These are phyloP conservation scores for Tetrahymena malaccensis DNA, from an alignment of 73 alveolate species.

Conservation along the genomic window DNA sequence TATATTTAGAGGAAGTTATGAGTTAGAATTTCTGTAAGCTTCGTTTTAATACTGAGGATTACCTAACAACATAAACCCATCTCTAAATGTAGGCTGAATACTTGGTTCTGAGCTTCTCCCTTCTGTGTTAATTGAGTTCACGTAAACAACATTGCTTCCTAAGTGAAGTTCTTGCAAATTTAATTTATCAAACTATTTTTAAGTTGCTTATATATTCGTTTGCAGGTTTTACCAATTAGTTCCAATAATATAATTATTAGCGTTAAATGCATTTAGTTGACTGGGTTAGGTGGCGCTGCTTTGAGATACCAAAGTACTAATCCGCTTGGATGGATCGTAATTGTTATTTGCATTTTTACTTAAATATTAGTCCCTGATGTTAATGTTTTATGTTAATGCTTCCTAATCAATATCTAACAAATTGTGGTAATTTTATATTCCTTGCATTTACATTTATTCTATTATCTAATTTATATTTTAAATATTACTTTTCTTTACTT, in stretches of 20 bases:
- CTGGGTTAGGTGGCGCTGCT: not conserved
- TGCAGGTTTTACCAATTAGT: not conserved
- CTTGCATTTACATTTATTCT: not conserved
- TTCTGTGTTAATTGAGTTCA: not conserved
- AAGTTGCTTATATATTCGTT: not conserved
- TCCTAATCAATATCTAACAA: not conserved
- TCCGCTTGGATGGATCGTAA: not conserved
- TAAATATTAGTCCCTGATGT: not conserved
- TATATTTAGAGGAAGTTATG: not conserved
- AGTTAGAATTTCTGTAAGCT: not conserved
- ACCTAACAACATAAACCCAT: not conserved
- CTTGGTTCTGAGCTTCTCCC: not conserved
- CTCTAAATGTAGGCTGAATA: not conserved
- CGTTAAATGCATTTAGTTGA: not conserved
- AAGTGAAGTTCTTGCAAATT: not conserved
- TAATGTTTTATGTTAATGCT: not conserved
- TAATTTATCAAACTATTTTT: not conserved
- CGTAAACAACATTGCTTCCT: not conserved
- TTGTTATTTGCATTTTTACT: not conserved
- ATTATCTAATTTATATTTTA: not conserved
- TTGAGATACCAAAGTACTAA: not conserved
- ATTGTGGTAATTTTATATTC: not conserved
- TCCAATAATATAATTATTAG: not conserved
- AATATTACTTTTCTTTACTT: not conserved
- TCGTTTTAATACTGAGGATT: not conserved